Evolutionary conservation across 176 grass and related monocot species (phyloP).

Genomic region (Alopecurus myosuroides): DNA sequence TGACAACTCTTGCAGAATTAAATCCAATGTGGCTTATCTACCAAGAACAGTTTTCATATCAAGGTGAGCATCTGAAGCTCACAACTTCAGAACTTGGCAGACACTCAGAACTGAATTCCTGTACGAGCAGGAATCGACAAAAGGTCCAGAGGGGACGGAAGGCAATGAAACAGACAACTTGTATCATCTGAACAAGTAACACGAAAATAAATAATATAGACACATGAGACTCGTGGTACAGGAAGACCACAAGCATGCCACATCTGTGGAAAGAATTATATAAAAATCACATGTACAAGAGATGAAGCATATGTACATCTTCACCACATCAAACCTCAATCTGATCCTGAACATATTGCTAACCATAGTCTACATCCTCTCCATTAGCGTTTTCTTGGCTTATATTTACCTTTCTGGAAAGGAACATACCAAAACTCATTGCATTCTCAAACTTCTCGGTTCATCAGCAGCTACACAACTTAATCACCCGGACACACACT

Average conservation of each 20-base stretch:
- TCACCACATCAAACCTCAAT: not conserved
- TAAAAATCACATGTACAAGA: constrained; percentile 28
- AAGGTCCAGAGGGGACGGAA: not conserved
- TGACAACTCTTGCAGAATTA: not conserved
- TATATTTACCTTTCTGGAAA: constrained; percentile 15
- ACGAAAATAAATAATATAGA: not conserved
- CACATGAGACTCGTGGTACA: not conserved
- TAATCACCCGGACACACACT: constrained; percentile 46
- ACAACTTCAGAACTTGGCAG: not conserved
- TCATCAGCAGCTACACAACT: not conserved
- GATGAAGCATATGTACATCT: constrained; percentile 30
- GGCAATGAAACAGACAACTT: not conserved
- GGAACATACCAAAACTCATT: not conserved
- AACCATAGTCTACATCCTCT: not conserved
- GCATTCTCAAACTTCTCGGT: not conserved
- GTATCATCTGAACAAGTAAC: constrained; percentile 3
- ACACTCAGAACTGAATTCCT: not conserved
- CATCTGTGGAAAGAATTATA: constrained; percentile 20
- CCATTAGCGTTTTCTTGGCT: constrained; percentile 7
- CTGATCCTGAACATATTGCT: not conserved
- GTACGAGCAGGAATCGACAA: not conserved
- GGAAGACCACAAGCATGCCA: not conserved
- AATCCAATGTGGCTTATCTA: not conserved
- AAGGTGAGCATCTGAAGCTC: not conserved
- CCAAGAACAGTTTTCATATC: not conserved